Evolutionary conservation across 140 eudicot genomes (phyloP), one percentile per base, ranked within the genome.

Genomic region (Cichorium intybus): DNA sequence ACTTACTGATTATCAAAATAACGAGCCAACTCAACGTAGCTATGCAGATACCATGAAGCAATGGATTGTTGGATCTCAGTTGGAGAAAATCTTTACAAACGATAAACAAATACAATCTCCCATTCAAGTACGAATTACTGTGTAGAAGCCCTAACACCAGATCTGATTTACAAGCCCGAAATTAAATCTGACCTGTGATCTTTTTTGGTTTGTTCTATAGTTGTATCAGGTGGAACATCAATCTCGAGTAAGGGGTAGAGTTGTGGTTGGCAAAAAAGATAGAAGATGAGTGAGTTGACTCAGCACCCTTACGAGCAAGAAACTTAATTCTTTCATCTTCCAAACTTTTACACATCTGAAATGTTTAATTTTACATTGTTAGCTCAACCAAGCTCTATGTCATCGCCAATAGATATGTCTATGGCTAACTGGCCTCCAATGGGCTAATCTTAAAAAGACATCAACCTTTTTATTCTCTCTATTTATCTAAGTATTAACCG

Each of bases 401-500:
- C 92, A 56, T 33, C 83, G 62, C 82, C 97, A 2, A 78, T n/a
- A n/a, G n/a, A n/a, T n/a, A n/a, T 94, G 87, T 64, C 97, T 7
- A 71, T 89, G 74, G 74, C 95, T 56, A 85, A 85, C 62, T 94
- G 99, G 99, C 95, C 96, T 72, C 85, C 88, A 4, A 86, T 94
- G 90, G 97, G 99, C 90, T 93, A 92, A 46, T 79, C 23, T 62
- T 31, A 43, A 62, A 66, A 22, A 10, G 4, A 50, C 41, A 15
- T 68, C 10, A 14, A 31, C 14, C 4, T n/a, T 41, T n/a, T 24
- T 10, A 10, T 27, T 6, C 10, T 17, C 5, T n/a, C n/a, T n/a
- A n/a, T 21, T 34, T 27, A 10, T 3, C 4, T 39, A 29, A 20
- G 15, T 26, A 26, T 67, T 75, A 37, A 77, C 62, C n/a, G 24